phyloP scores from a whole-genome alignment of 805 yeast species.

The Metschnikowia aberdeeniae region DNA sequence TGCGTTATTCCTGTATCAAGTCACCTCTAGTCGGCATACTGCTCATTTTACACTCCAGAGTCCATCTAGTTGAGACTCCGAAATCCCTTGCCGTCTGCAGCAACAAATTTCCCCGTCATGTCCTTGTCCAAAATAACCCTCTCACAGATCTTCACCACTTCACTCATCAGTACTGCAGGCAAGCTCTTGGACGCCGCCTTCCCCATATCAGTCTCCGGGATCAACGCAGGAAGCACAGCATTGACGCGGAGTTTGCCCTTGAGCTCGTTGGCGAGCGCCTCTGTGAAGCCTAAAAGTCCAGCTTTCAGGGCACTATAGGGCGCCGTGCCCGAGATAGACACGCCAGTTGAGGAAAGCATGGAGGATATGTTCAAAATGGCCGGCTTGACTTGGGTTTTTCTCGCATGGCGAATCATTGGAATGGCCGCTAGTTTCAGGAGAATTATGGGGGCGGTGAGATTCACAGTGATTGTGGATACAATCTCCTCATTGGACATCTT shows the following conservation, averaged over 20 bases:
- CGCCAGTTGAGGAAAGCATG: slow-evolving; percentile 44
- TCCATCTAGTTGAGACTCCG: not conserved
- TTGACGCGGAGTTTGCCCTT: slow-evolving; percentile 57
- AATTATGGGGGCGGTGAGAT: slow-evolving; percentile 59
- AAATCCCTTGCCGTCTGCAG: slow-evolving; percentile 16
- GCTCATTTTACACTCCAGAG: not conserved
- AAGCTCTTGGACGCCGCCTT: slow-evolving; percentile 20
- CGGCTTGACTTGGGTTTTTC: slow-evolving; percentile 22
- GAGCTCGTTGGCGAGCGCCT: slow-evolving; percentile 57
- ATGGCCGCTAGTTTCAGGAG: slow-evolving; percentile 50
- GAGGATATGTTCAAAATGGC: slow-evolving; percentile 64
- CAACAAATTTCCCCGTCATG: slow-evolving; percentile 31
- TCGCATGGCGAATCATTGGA: slow-evolving; percentile 43
- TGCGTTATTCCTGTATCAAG: too few relatives aligned
- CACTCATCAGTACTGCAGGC: slow-evolving; percentile 21
- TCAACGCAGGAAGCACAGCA: slow-evolving; percentile 64
- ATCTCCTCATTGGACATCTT: slow-evolving; percentile 41
- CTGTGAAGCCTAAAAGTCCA: slow-evolving; percentile 62
- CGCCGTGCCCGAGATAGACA: slow-evolving; percentile 49
- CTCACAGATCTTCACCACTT: slow-evolving; percentile 23
- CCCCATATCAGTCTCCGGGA: slow-evolving; percentile 67
- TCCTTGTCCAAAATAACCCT: slow-evolving; percentile 15
- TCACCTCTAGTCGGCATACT: too few relatives aligned
- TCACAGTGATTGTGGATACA: slow-evolving; percentile 45
- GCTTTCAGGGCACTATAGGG: slow-evolving; percentile 71